These are phyloP conservation scores for Podochytrium sp. DNA, from an alignment of 192 early-diverging fungal genomes.

Conservation along the genomic window DNA sequence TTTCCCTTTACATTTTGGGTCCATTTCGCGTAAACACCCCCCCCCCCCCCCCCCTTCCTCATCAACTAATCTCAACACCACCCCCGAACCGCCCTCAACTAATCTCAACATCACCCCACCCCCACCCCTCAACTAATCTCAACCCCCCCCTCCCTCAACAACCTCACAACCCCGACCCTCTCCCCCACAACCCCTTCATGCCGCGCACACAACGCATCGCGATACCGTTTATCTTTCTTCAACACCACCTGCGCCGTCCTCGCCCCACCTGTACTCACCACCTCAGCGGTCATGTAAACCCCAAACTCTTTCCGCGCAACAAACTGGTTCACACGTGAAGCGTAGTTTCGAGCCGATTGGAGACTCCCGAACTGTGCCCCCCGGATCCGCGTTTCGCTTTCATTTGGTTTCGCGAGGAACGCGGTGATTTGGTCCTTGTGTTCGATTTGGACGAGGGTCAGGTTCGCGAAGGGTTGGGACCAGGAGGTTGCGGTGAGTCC, in stretches of 20 bases:
- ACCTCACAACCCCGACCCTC: background rate
- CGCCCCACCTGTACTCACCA: background rate
- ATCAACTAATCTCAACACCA: too few relatives aligned
- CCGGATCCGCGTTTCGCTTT: background rate
- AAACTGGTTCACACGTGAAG: background rate
- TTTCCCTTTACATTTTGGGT: too few relatives aligned
- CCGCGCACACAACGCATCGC: background rate
- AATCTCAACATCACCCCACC: too few relatives aligned
- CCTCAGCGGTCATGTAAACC: background rate
- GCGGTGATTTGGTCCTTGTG: background rate
- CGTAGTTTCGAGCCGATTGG: background rate
- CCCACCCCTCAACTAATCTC: background rate
- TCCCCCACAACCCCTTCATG: background rate
- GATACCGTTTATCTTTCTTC: background rate
- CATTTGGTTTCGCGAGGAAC: background rate
- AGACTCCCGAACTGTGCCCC: slow-evolving; percentile 3
- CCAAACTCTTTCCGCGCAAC: background rate
- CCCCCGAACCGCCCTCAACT: too few relatives aligned
- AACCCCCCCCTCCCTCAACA: background rate
- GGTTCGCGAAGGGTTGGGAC: background rate
- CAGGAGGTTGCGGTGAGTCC: background rate
- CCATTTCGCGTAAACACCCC: too few relatives aligned
- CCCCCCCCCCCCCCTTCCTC: too few relatives aligned
- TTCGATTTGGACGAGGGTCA: background rate
- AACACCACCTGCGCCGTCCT: background rate